A percentile compares a stretch with the other conserved stretches of the same genome.
Evolutionary conservation across 116 monocot species (phyloP).

Genomic region (Cymodocea nodosa): DNA sequence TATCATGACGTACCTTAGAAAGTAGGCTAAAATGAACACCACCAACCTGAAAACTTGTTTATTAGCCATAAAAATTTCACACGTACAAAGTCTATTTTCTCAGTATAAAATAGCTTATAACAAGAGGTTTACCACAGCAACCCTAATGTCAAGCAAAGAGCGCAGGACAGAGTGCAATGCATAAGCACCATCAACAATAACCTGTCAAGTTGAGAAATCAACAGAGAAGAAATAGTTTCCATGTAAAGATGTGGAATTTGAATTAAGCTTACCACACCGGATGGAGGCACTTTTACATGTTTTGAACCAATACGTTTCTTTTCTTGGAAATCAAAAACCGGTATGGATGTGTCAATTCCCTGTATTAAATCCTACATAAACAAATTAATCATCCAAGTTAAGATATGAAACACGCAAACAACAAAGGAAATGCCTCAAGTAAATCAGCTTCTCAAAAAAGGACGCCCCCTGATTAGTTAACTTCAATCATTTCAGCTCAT

Average conservation of each 20-base stretch:
- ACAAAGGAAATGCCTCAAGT: not conserved
- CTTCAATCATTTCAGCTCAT: too few species aligned
- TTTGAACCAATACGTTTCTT: conserved; percentile 54
- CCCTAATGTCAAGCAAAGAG: conserved; percentile 86
- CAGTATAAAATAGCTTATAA: not conserved
- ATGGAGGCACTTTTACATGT: conserved; percentile 47
- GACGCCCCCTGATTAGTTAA: too few species aligned
- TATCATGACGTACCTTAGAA: conserved; percentile 94
- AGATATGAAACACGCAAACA: not conserved
- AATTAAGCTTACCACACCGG: conserved; percentile 52
- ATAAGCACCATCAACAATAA: conserved; percentile 96
- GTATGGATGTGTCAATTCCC: conserved; percentile 54
- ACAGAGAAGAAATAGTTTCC: not conserved
- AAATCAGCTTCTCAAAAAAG: too few species aligned
- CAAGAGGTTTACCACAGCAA: conserved; percentile 71
- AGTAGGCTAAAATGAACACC: conserved; percentile 98
- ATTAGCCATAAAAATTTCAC: not conserved
- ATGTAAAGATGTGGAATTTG: not conserved
- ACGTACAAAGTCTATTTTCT: not conserved
- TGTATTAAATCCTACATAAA: conserved; percentile 63
- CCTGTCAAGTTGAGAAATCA: conserved; percentile 28
- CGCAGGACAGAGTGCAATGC: conserved; percentile 84
- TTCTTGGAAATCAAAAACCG: conserved; percentile 85
- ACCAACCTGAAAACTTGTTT: conserved; percentile 59
- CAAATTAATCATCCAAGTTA: conserved; percentile 7